A percentile compares a stretch with the other conserved stretches of the same genome.
These are phyloP conservation scores for Pisolithus microcarpus DNA, from an alignment of 768 basidiomycete species.

Conservation along the genomic window DNA sequence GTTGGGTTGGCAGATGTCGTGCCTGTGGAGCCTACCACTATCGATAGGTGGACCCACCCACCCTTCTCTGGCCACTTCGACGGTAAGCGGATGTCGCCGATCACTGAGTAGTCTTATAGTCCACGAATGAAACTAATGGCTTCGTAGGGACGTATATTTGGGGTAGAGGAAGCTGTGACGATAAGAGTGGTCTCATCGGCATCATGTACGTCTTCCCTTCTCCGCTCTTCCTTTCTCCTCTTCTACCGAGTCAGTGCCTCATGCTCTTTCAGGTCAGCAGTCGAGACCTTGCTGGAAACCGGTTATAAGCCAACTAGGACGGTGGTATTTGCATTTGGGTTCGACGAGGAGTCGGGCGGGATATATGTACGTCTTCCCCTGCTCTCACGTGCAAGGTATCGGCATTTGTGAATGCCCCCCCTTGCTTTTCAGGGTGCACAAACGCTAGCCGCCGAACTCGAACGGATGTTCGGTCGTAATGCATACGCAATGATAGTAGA, in stretches of 20 bases:
- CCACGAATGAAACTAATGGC: neutral
- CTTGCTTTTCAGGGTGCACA: conserved; percentile 45
- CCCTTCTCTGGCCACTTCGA: conserved; percentile 60
- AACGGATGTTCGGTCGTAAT: conserved; percentile 59
- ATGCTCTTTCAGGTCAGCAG: conserved; percentile 33
- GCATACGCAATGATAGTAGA: conserved; percentile 77
- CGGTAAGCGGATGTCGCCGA: conserved; percentile 24
- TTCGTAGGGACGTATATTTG: conserved; percentile 33
- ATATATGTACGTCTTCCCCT: conserved; percentile 28
- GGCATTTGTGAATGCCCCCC: neutral
- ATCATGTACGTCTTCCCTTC: conserved; percentile 39
- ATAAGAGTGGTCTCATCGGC: conserved; percentile 65
- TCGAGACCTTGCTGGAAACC: conserved; percentile 56
- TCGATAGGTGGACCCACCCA: conserved; percentile 51
- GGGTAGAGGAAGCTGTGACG: conserved; percentile 45
- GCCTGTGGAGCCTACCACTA: conserved; percentile 51
- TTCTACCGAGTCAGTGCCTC: neutral
- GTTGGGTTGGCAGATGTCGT: conserved; percentile 47
- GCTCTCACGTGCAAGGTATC: neutral
- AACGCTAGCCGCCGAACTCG: conserved; percentile 40
- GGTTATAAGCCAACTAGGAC: conserved; percentile 60
- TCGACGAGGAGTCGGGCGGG: conserved; percentile 69
- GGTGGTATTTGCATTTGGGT: conserved; percentile 59
- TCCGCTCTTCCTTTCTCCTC: neutral
- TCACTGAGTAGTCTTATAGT: neutral